These are phyloP conservation scores for Mesembryanthemum crystallinum DNA, from an alignment of 148 eudicot genomes.

Conservation along the genomic window DNA sequence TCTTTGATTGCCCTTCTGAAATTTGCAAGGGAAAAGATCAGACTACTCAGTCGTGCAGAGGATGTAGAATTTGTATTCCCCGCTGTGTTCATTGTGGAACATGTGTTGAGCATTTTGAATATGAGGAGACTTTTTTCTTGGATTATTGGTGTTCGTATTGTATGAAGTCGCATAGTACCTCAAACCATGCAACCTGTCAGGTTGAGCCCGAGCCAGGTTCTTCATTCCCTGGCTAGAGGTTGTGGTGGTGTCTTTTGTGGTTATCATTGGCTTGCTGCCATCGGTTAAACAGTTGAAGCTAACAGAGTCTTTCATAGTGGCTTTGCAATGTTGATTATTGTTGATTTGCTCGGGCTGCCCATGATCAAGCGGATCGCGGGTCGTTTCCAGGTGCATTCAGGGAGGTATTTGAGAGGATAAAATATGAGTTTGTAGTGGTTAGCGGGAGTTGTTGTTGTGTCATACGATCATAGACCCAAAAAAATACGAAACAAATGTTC, in stretches of 20 bases:
- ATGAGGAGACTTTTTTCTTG: slow-evolving; percentile 62
- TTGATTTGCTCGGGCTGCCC: too few relatives aligned
- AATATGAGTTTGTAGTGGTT: neutral
- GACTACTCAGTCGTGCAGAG: slow-evolving; percentile 48
- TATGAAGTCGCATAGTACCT: slow-evolving; percentile 24
- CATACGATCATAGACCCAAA: neutral
- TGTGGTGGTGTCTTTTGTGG: too few relatives aligned
- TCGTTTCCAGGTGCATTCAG: too few relatives aligned
- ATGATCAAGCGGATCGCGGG: too few relatives aligned
- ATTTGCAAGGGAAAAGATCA: slow-evolving; percentile 51
- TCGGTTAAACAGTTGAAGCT: too few relatives aligned
- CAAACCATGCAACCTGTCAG: neutral
- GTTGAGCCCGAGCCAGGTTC: too few relatives aligned
- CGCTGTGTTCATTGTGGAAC: slow-evolving; percentile 75
- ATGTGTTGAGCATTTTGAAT: slow-evolving; percentile 58
- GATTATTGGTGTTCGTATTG: slow-evolving; percentile 62
- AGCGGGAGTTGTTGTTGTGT: slow-evolving; percentile 15
- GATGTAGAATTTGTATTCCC: slow-evolving; percentile 64
- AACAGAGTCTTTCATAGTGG: too few relatives aligned
- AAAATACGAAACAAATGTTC: neutral
- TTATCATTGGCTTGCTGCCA: too few relatives aligned
- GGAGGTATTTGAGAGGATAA: neutral
- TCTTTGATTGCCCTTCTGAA: slow-evolving; percentile 77
- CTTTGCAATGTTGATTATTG: too few relatives aligned
- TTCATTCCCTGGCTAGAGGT: slow-evolving; percentile 40